Conservation (phyloP, 2,329 filamentous ascomycete species). For the Colletotrichum sp. region DNA sequence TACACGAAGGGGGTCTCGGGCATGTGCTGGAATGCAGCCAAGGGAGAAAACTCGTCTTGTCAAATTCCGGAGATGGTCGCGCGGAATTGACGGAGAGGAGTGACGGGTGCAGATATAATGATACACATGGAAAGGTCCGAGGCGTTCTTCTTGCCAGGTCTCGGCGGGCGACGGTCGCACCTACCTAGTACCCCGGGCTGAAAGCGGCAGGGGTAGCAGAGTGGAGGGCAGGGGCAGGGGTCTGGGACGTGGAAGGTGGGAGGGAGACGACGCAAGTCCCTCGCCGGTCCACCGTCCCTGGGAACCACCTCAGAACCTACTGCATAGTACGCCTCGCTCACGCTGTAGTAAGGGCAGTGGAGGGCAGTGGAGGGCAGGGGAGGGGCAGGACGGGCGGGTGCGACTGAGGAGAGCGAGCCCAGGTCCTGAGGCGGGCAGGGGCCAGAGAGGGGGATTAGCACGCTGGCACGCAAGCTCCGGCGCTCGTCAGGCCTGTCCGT, state of each 20-base stretch:
- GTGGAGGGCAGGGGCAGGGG: background rate
- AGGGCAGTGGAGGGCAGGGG: background rate
- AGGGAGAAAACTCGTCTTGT: conserved; percentile 7
- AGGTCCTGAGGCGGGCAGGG: background rate
- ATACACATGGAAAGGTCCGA: background rate
- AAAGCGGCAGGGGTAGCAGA: conserved; percentile 3
- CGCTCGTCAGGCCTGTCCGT: background rate
- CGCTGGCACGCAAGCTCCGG: background rate
- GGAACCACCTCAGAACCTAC: background rate
- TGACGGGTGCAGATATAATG: background rate
- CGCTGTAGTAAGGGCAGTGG: background rate
- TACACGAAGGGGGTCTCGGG: conserved; percentile 5
- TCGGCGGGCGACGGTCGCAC: background rate
- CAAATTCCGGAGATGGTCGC: background rate
- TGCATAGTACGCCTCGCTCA: background rate
- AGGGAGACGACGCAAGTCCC: background rate
- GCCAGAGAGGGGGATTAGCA: background rate
- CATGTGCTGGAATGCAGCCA: conserved; percentile 8
- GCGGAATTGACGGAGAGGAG: conserved; percentile 1
- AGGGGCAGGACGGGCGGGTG: background rate
- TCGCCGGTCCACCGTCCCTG: background rate
- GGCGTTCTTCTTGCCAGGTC: conserved; percentile 3
- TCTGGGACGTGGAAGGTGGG: background rate
- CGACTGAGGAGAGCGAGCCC: background rate
- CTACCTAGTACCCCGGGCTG: conserved; percentile 15